Evolutionary conservation across 208 protist genomes (phyloP).

Genomic region (Crithidia acanthocephali): DNA sequence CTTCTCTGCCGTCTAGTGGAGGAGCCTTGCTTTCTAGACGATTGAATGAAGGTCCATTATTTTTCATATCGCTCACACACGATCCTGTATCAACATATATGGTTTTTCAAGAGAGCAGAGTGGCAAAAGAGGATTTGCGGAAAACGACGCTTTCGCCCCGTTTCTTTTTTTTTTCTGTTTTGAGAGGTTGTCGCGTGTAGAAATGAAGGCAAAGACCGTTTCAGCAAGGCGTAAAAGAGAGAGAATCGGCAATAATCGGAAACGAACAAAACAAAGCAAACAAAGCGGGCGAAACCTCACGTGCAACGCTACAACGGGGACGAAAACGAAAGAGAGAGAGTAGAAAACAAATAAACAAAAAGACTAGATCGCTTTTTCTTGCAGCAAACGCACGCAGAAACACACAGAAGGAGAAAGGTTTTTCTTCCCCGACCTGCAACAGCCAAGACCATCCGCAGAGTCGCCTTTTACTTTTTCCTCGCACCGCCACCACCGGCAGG

Average conservation of each 20-base stretch:
- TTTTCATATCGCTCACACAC: neutral
- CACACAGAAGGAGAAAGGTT: neutral
- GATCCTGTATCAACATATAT: neutral
- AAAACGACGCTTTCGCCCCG: no score
- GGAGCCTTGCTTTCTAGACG: neutral
- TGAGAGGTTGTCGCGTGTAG: no score
- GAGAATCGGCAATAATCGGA: no score
- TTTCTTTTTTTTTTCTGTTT: no score
- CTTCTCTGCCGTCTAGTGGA: no score
- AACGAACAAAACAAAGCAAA: no score
- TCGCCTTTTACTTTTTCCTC: constrained; percentile 12
- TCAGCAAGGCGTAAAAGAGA: no score
- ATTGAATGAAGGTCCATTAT: neutral
- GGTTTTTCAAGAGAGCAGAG: constrained; percentile 4
- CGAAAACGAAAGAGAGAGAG: neutral
- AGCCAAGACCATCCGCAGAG: no score
- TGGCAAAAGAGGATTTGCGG: neutral
- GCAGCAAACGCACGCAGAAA: neutral
- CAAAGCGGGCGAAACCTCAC: no score
- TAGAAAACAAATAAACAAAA: constrained; percentile 18
- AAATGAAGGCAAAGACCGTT: no score
- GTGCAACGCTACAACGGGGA: no score
- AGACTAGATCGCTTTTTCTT: neutral
- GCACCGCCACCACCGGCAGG: neutral
- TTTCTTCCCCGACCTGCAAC: no score